Conservation (phyloP, 495 filamentous ascomycete species). For the Neurospora pannonica region DNA sequence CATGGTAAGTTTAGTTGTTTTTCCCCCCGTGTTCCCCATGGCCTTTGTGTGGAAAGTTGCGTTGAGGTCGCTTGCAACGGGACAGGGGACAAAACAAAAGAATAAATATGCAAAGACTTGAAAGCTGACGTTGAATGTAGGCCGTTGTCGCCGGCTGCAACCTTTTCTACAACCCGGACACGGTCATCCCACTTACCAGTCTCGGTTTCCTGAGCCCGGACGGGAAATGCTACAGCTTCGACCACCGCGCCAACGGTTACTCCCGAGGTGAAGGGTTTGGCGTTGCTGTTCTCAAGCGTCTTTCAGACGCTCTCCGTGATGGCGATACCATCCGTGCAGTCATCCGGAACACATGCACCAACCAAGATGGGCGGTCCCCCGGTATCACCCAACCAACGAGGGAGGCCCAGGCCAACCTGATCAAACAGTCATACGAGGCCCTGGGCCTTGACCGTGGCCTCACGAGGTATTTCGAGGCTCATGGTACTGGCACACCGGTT, state of each 20-base stretch:
- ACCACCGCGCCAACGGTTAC: constrained; percentile 51
- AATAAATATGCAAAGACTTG: no score
- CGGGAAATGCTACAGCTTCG: constrained; percentile 46
- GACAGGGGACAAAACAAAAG: no score
- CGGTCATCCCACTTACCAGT: constrained; percentile 16
- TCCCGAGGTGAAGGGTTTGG: constrained; percentile 50
- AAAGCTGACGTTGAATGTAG: neutral
- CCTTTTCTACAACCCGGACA: constrained; percentile 39
- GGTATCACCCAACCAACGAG: constrained; percentile 49
- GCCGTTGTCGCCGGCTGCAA: constrained; percentile 42
- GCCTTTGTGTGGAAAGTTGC: no score
- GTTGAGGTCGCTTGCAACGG: no score
- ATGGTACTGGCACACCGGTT: constrained; percentile 16
- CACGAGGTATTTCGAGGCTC: constrained; percentile 39
- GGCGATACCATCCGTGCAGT: constrained; percentile 49
- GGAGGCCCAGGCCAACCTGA: constrained; percentile 40
- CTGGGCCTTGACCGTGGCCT: constrained; percentile 33
- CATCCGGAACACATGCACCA: constrained; percentile 43
- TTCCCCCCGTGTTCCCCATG: no score
- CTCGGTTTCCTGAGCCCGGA: constrained; percentile 28
- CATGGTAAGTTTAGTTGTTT: constrained; percentile 1
- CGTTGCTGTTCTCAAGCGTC: constrained; percentile 43
- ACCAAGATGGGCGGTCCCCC: constrained; percentile 46
- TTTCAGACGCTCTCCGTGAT: constrained; percentile 37
- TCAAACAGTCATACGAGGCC: constrained; percentile 33